A percentile compares a stretch with the other conserved stretches of the same genome.
Evolutionary conservation across 495 filamentous ascomycete species (phyloP).

Genomic region (Achaetomiella virescens): DNA sequence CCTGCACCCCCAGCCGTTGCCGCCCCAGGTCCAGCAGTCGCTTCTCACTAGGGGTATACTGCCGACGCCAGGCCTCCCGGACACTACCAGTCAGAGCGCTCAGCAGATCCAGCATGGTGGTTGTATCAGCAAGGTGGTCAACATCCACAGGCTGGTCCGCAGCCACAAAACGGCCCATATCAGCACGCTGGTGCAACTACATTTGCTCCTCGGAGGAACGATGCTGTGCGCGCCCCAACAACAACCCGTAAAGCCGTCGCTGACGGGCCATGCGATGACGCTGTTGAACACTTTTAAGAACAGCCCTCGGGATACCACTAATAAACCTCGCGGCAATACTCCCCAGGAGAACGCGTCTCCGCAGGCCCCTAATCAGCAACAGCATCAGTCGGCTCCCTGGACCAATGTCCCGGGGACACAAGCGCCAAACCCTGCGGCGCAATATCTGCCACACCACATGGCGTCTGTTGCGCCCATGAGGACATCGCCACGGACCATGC

Average conservation of each 20-base stretch:
- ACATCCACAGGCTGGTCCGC: not conserved
- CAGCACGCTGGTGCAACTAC: slow-evolving; percentile 27
- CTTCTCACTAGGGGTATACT: slow-evolving; percentile 31
- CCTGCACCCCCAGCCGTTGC: slow-evolving; percentile 49
- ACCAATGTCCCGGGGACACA: slow-evolving; percentile 8
- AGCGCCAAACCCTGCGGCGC: slow-evolving; percentile 16
- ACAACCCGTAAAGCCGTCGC: slow-evolving; percentile 48
- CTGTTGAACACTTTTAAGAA: slow-evolving; percentile 60
- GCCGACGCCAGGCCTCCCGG: slow-evolving; percentile 23
- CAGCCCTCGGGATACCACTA: slow-evolving; percentile 13
- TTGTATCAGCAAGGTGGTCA: not conserved
- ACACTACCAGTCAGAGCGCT: slow-evolving; percentile 31
- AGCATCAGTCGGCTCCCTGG: slow-evolving; percentile 18
- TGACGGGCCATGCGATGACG: slow-evolving; percentile 57
- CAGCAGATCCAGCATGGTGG: slow-evolving; percentile 33
- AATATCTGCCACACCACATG: slow-evolving; percentile 20
- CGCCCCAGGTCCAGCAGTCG: slow-evolving; percentile 44
- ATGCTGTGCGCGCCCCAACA: slow-evolving; percentile 44
- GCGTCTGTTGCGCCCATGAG: slow-evolving; percentile 5
- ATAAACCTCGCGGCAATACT: slow-evolving; percentile 7
- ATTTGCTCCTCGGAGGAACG: slow-evolving; percentile 21
- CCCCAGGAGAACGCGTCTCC: slow-evolving; percentile 12
- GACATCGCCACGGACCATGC: slow-evolving; percentile 2
- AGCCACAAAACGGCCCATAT: slow-evolving; percentile 31
- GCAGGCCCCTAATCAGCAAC: slow-evolving; percentile 11